phyloP scores from a whole-genome alignment of 1,139 yeast species.

The Blastobotrys capitulatus region DNA sequence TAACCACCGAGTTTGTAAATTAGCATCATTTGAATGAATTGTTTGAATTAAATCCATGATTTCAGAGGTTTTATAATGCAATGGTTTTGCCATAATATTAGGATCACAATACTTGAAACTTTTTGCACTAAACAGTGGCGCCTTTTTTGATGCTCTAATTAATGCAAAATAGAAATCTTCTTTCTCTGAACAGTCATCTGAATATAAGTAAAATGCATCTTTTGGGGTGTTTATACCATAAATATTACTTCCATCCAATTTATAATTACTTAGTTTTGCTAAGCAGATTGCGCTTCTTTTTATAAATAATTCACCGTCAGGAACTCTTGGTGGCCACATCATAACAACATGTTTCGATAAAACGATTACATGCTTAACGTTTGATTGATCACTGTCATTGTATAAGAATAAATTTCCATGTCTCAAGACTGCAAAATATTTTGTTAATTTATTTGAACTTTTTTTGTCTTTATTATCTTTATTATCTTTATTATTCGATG shows the following conservation, averaged over 20 bases:
- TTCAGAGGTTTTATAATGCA: constrained; percentile 66
- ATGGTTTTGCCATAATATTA: constrained; percentile 58
- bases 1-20: constrained; percentile 80
- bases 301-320: constrained; percentile 74
- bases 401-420: constrained; percentile 86
- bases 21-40: constrained; percentile 75
- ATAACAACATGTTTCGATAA: constrained; percentile 63
- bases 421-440: constrained; percentile 36
- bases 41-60: constrained; percentile 70
- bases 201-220: constrained; percentile 64
- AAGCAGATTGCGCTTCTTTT: constrained; percentile 76
- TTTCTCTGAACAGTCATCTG: constrained; percentile 71
- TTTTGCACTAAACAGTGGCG: constrained; percentile 5
- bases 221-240: constrained; percentile 38
- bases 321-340: constrained; percentile 76
- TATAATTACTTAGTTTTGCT: constrained; percentile 18
- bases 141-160: constrained; percentile 61
- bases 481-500: neutral
- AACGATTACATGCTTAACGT: constrained; percentile 75
- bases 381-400: constrained; percentile 57
- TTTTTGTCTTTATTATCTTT: constrained; percentile 7
- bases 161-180: constrained; percentile 91
- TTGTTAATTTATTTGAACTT: constrained; percentile 13
- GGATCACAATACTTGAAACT: constrained; percentile 32
- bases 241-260: constrained; percentile 10